Evolutionary conservation across 805 yeast genomes (phyloP).

Genomic region (Diddensiella santjacobensis): DNA sequence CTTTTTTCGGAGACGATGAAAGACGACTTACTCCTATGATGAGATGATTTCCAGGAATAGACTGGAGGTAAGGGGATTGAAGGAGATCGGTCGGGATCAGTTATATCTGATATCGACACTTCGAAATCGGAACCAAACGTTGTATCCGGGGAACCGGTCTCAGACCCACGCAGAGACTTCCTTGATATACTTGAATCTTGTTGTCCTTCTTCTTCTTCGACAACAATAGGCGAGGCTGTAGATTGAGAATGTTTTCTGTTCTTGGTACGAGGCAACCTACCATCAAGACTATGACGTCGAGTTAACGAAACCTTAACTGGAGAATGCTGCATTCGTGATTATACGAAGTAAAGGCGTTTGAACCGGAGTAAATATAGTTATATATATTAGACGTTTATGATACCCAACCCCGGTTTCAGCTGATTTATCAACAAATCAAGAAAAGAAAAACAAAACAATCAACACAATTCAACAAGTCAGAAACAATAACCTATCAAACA

Average conservation of each 20-base stretch:
- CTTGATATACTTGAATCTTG: slow-evolving; percentile 5
- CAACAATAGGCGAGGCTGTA: background rate
- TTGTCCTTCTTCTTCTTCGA: background rate
- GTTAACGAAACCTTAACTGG: background rate
- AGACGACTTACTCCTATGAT: background rate
- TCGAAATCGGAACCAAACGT: slow-evolving; percentile 3
- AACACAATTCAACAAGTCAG: too few relatives aligned
- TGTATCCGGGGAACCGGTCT: background rate
- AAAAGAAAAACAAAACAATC: too few relatives aligned
- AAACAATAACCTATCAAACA: background rate
- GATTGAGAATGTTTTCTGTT: background rate
- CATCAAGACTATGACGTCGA: slow-evolving; percentile 4
- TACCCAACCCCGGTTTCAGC: too few relatives aligned
- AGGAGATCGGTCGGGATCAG: slow-evolving; percentile 1
- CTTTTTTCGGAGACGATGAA: background rate
- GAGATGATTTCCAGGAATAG: background rate
- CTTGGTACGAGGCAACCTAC: background rate
- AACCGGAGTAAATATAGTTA: too few relatives aligned
- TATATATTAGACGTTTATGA: too few relatives aligned
- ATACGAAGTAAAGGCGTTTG: too few relatives aligned
- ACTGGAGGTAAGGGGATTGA: background rate
- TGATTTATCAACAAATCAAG: too few relatives aligned
- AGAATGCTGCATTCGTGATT: background rate
- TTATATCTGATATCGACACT: background rate
- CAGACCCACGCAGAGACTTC: slow-evolving; percentile 8